Evolutionary conservation across 2,329 filamentous ascomycete genomes (phyloP), one percentile per base, ranked within the genome.

Genomic region (Cryphonectria nitschkei): DNA sequence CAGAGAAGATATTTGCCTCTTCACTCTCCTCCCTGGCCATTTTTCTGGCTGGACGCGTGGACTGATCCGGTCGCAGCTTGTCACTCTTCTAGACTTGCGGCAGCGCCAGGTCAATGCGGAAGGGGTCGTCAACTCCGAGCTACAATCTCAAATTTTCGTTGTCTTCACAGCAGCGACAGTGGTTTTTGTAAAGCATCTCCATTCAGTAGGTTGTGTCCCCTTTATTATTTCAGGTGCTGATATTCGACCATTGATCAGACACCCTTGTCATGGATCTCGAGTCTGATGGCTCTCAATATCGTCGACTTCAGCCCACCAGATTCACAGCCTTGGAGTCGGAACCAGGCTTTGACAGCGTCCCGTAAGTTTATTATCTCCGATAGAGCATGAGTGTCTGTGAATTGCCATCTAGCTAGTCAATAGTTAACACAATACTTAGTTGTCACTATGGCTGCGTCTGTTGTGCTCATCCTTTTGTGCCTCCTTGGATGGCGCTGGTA

Each of bases 91-190:
- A 2, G n/a, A 32, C 19, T 11, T 68, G 22, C 19, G 46, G 19
- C 67, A 68, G 58, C 43, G 67, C 11, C 37, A 68, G 43, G 67
- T 68, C 32, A 68, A 50, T 22, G 39, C 67, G 4, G 67, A 68
- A 60, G 41, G 67, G 26, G 29, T 68, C 3, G 37, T 68, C 58
- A 63, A 68, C n/a, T 68, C 67, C 2, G 14, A 54, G 32, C 32
- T 63, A 5, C 67, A 68, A 19, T 39, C 58, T 14, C 32, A 54
- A 43, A 63, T 68, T 26, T 32, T 68, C 13, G 37, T 68, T n/a
- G 43, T 68, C 26, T 68, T 63, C 41, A 68, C 67, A 4, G 67
- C 58, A 39, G 67, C 58, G 26, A 68, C 67, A 3, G 58, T 68
- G 22, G 11, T 68, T 5, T 68, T 68, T 26, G 67, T 54, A 54